Evolutionary conservation across 2,329 filamentous ascomycete genomes (phyloP).

Genomic region (Arthrobotrys iridis): DNA sequence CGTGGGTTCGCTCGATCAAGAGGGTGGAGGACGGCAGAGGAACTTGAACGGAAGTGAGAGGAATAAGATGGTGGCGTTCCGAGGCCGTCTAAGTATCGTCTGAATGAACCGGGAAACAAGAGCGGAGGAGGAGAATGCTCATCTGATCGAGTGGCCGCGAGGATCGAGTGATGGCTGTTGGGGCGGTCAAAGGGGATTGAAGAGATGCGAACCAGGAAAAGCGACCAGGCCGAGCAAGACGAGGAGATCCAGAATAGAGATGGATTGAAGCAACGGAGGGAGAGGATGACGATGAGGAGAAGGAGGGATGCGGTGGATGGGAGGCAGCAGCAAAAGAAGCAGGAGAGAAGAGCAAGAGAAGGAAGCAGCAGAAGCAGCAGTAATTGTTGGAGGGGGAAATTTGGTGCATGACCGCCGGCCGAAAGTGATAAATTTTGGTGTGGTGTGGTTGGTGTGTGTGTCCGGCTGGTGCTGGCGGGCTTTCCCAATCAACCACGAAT

Average conservation of each 20-base stretch:
- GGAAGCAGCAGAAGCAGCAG: conserved; percentile 59
- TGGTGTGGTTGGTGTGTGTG: conserved; percentile 52
- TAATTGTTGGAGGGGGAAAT: conserved; percentile 58
- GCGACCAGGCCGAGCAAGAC: conserved; percentile 57
- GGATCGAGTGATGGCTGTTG: conserved; percentile 53
- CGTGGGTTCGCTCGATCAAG: conserved; percentile 54
- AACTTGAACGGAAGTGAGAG: conserved; percentile 49
- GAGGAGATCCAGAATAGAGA: background rate
- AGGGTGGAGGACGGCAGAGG: conserved; percentile 53
- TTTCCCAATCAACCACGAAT: conserved; percentile 26
- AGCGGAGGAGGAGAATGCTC: conserved; percentile 54
- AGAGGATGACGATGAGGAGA: conserved; percentile 59
- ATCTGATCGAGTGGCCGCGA: conserved; percentile 54
- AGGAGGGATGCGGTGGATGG: conserved; percentile 60
- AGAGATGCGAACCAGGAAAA: conserved; percentile 59
- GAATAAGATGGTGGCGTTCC: conserved; percentile 53
- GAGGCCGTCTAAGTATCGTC: conserved; percentile 59
- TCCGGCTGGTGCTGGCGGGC: conserved; percentile 37
- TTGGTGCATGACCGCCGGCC: conserved; percentile 56
- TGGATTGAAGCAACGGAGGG: conserved; percentile 56
- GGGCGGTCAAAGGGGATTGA: conserved; percentile 60
- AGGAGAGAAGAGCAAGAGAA: conserved; percentile 60
- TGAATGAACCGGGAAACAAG: conserved; percentile 54
- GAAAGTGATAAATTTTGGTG: conserved; percentile 54
- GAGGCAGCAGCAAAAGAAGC: too few relatives aligned